Evolutionary conservation across 192 early-diverging fungal species (phyloP).

Genomic region (Phlyctochytrium planicorne): DNA sequence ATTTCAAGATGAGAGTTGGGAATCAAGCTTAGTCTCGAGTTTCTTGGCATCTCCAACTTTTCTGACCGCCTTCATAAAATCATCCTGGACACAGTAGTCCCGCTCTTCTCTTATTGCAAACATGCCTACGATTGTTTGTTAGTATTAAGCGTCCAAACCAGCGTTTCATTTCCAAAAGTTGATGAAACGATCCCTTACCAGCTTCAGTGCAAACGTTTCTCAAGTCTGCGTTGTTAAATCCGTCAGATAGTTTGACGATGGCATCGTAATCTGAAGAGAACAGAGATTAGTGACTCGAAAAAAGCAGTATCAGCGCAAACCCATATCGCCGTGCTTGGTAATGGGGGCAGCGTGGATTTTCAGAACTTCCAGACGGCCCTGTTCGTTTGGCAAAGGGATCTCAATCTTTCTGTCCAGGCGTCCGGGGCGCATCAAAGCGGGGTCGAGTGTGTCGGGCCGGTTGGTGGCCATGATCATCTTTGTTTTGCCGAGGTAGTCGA

Average conservation of each 20-base stretch:
- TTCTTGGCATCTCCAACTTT: conserved; percentile 99
- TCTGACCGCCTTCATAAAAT: conserved; percentile 99
- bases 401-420: conserved; percentile 99
- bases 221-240: conserved; percentile 98
- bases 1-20: conserved; percentile 1
- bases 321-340: conserved; percentile 95
- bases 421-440: conserved; percentile 94
- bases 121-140: conserved; percentile 67
- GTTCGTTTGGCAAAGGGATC: conserved; percentile 98
- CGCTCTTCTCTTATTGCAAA: conserved; percentile 99
- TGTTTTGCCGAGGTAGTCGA: conserved; percentile 95
- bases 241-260: conserved; percentile 95
- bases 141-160: not conserved
- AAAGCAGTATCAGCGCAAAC: conserved; percentile 36
- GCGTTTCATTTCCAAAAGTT: conserved; percentile 17
- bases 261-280: conserved; percentile 86
- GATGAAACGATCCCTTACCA: conserved; percentile 44
- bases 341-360: conserved; percentile 95
- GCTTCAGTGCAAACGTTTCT: conserved; percentile 99
- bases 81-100: conserved; percentile 94
- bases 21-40: conserved; percentile 54
- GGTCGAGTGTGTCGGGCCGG: conserved; percentile 97
- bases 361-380: conserved; percentile 93
- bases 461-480: conserved; percentile 99
- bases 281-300: conserved; percentile 10